Percentiles rank a stretch among this genome's conserved stretches.
These are phyloP conservation scores for Cyberlindnera saturnus DNA, from an alignment of 805 yeast genomes.

Conservation along the genomic window DNA sequence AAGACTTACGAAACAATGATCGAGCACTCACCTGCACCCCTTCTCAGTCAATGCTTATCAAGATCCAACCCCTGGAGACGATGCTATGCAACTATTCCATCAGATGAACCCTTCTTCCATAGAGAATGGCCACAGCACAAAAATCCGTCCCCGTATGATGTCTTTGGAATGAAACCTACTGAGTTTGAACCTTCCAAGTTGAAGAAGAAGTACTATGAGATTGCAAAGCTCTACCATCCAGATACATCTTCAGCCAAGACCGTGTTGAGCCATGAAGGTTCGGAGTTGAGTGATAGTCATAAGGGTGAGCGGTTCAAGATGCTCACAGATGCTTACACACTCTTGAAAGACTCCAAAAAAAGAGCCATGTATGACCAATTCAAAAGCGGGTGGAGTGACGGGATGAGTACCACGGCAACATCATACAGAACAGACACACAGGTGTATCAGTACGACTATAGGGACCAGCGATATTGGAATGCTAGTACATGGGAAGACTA, in stretches of 20 bases:
- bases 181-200: conserved; percentile 34
- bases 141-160: conserved; percentile 66
- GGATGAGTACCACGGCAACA: background rate
- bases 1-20: too few species aligned
- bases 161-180: conserved; percentile 40
- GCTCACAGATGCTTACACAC: conserved; percentile 52
- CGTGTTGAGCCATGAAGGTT: conserved; percentile 25
- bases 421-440: background rate
- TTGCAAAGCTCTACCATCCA: conserved; percentile 80
- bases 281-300: conserved; percentile 25
- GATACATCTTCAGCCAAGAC: conserved; percentile 39
- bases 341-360: conserved; percentile 40
- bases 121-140: conserved; percentile 50
- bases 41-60: background rate
- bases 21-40: too few species aligned
- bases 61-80: background rate
- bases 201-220: conserved; percentile 46
- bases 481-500: conserved; percentile 65
- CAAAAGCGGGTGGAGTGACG: conserved; percentile 39
- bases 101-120: conserved; percentile 11
- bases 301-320: conserved; percentile 40
- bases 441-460: conserved; percentile 4
- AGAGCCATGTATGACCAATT: conserved; percentile 41
- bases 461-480: conserved; percentile 40
- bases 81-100: background rate